phyloP scores from a whole-genome alignment of 805 yeast genomes.

The Lipomyces oligophaga region DNA sequence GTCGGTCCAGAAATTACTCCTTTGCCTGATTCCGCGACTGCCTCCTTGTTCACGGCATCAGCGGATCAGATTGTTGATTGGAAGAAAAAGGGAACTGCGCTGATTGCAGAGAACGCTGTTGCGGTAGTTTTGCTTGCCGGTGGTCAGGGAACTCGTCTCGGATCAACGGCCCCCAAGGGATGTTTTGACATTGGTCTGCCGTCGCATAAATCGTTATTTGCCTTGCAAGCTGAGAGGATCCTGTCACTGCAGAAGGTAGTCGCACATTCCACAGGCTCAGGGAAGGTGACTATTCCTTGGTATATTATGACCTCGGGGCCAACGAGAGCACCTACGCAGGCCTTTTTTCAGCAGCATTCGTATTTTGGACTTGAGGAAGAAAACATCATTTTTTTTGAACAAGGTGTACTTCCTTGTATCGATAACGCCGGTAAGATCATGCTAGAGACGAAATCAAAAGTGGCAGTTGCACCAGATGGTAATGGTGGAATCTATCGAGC shows the following conservation, averaged over 20 bases:
- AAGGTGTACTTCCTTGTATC: slow-evolving; percentile 92
- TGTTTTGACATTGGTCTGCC: slow-evolving; percentile 86
- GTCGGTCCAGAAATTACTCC: slow-evolving; percentile 20
- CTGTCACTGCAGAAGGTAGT: slow-evolving; percentile 59
- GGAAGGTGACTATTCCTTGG: slow-evolving; percentile 55
- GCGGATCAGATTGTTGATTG: slow-evolving; percentile 41
- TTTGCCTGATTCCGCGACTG: slow-evolving; percentile 28
- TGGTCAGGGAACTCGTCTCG: slow-evolving; percentile 96
- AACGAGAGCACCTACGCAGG: slow-evolving; percentile 70
- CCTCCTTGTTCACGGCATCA: slow-evolving; percentile 34
- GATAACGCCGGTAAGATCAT: slow-evolving; percentile 69
- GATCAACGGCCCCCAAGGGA: slow-evolving; percentile 88
- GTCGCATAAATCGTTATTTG: slow-evolving; percentile 78
- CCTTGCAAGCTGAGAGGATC: slow-evolving; percentile 87
- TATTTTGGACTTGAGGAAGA: slow-evolving; percentile 65
- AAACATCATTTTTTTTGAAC: slow-evolving; percentile 80
- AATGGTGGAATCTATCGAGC: slow-evolving; percentile 96
- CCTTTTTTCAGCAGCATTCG: slow-evolving; percentile 55
- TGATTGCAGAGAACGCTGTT: slow-evolving; percentile 68
- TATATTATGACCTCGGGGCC: slow-evolving; percentile 95
- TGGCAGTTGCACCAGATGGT: slow-evolving; percentile 93
- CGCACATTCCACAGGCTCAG: slow-evolving; percentile 32
- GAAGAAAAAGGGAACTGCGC: slow-evolving; percentile 56
- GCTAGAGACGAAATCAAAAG: slow-evolving; percentile 49
- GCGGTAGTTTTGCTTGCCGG: slow-evolving; percentile 95